Evolutionary conservation across 306 rosid genomes (phyloP), one percentile per base, ranked within the genome.

Genomic region (Cyclanthera cordifolia): DNA sequence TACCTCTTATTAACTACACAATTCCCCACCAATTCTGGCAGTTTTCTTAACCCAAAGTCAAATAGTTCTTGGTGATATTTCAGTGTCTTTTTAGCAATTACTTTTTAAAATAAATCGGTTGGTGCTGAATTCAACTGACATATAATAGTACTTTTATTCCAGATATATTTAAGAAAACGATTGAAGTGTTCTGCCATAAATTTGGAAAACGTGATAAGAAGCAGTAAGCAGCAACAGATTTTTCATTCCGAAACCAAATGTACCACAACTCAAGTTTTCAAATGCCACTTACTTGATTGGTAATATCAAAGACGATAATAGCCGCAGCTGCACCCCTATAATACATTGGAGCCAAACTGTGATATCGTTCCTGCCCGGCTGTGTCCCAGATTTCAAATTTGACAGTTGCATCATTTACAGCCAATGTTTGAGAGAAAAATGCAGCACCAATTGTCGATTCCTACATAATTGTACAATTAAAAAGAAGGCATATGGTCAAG

Each of bases 371-470:
- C 68, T 84, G 88, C 76, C 88, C 88, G 7, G 88, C 88, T 61
- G 88, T 84, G 49, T 84, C 88, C 88, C 88, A 84, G 74, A 84
- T 84, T 78, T 84, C 88, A 69, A 84, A 84, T 65, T 84, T 84
- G 19, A 84, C 88, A 63, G 88, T 84, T 24, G 85, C 85, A 19
- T 84, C 88, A 72, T 84, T 81, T 41, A 84, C 88, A 9, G 88
- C 88, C 78, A 84, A 81, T 27, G 88, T 81, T 81, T 84, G 88
- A 17, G 88, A 84, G 78, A 84, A 84, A 73, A 84, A 84, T 23
- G 88, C 88, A 74, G 88, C 88, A 30, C 88, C 88, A 21, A 84
- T 84, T 5, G 88, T 84, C 10, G 88, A 84, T 81, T 84, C 88
- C 88, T 84, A 72, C 43, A 76, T 37, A 43, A 71, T 47, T 56